Percentiles rank a stretch among this genome's conserved stretches.
Evolutionary conservation across 352 stramenopile genomes (phyloP).

Genomic region (Pythium dissotocum): DNA sequence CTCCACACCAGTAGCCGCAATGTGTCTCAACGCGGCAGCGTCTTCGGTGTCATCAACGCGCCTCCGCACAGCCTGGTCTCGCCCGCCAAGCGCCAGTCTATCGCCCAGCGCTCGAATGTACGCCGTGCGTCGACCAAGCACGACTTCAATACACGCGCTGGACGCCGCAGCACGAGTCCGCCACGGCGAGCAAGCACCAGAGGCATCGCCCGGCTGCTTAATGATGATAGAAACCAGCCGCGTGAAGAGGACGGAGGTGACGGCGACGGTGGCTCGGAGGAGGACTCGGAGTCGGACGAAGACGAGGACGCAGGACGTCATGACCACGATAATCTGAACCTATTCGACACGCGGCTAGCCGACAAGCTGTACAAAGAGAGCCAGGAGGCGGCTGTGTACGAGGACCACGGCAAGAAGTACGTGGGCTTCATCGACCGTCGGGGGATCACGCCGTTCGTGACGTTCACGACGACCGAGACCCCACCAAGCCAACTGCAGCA

Average conservation of each 20-base stretch:
- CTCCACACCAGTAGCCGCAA: neutral
- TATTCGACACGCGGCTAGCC: slow-evolving; percentile 28
- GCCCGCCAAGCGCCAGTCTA: slow-evolving; percentile 19
- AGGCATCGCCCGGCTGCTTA: neutral
- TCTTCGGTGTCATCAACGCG: neutral
- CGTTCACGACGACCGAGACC: slow-evolving; percentile 53
- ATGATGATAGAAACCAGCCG: slow-evolving; percentile 8
- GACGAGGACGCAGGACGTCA: slow-evolving; percentile 7
- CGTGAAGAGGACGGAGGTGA: slow-evolving; percentile 4
- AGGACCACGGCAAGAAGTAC: slow-evolving; percentile 48
- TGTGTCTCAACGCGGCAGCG: slow-evolving; percentile 1
- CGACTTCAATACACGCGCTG: neutral
- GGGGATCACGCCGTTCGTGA: slow-evolving; percentile 66
- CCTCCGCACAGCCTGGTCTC: neutral
- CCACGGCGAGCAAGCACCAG: slow-evolving; percentile 6
- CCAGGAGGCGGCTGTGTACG: slow-evolving; percentile 32
- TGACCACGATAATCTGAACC: slow-evolving; percentile 23
- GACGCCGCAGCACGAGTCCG: slow-evolving; percentile 8
- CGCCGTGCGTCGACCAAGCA: slow-evolving; percentile 8
- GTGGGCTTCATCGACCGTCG: slow-evolving; percentile 49
- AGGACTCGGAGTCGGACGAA: slow-evolving; percentile 8
- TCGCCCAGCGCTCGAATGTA: slow-evolving; percentile 15
- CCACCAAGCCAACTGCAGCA: slow-evolving; percentile 59
- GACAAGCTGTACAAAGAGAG: slow-evolving; percentile 35
- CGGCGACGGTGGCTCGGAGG: slow-evolving; percentile 1